Evolutionary conservation across 2,329 filamentous ascomycete genomes (phyloP), one percentile per base, ranked within the genome.

Genomic region (Phaeophleospora eucalypticola): DNA sequence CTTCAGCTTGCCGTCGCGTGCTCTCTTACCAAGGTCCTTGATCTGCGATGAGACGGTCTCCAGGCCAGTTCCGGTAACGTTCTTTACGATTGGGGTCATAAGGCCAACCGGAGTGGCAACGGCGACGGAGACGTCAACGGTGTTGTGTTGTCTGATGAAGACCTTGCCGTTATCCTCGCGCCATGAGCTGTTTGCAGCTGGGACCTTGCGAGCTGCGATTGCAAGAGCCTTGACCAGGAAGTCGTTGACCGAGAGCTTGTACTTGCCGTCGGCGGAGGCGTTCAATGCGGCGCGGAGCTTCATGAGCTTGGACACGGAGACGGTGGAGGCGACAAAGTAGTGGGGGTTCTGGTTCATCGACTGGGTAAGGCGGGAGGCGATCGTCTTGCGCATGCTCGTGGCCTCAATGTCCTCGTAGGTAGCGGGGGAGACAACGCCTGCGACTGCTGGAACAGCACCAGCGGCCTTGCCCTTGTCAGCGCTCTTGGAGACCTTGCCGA

Each of bases 161-260:
- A 78, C 70, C 65, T 84, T 76, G 52, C 88, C 89, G 24, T 47
- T 85, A 64, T 86, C 83, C 67, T 84, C 82, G 45, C 77, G 76
- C 91, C 93, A 98, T 69, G 87, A 91, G 41, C 90, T 90, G 81
- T 98, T 98, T 73, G 90, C 93, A 57, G 87, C 81, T 49, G 93
- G 93, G 40, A 97, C 90, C 81, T 95, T 96, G 75, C 85, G 85
- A 68, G 86, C 89, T 53, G 93, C 93, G 54, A 87, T 77, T 49
- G 82, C 87, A 49, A 91, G 87, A 60, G 91, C 93, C 82, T 98
- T 98, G 80, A 98, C 89, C 55, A 98, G 79, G 80, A 98, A 95
- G 74, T 98, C 93, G 74, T 98, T 98, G 74, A 98, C 89, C n/a
- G 90, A 96, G 49, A 98, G 87, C 82, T 96, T 98, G 82, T 95